A percentile compares a stretch with the other conserved stretches of the same genome.
These are phyloP conservation scores for Fraxinus ornus DNA, from an alignment of 305 asterid species.

Conservation along the genomic window DNA sequence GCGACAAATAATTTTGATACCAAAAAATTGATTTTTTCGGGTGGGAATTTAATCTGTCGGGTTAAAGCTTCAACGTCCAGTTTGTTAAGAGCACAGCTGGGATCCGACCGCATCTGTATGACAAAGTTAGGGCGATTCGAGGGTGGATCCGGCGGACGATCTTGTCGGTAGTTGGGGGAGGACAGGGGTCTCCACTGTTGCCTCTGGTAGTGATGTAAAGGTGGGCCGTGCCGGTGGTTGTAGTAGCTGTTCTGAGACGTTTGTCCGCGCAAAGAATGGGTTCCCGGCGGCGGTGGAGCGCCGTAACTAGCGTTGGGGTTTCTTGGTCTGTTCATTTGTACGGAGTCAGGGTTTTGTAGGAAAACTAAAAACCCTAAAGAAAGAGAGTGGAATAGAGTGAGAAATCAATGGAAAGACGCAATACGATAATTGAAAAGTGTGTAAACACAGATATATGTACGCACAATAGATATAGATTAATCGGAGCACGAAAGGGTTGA, in stretches of 20 bases:
- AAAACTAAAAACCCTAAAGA: slow-evolving; percentile 14
- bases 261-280: slow-evolving; percentile 22
- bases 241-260: background rate
- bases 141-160: slow-evolving; percentile 48
- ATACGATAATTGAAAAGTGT: background rate
- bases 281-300: slow-evolving; percentile 21
- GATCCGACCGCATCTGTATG: slow-evolving; percentile 39
- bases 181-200: slow-evolving; percentile 24
- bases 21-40: slow-evolving; percentile 27
- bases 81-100: background rate
- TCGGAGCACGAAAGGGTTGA: background rate
- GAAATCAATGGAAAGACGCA: background rate
- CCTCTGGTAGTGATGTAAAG: slow-evolving; percentile 27
- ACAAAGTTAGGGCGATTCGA: slow-evolving; percentile 43
- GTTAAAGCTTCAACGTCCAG: slow-evolving; percentile 32
- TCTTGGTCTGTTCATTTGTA: slow-evolving; percentile 22
- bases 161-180: slow-evolving; percentile 30
- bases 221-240: slow-evolving; percentile 6
- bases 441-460: background rate
- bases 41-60: slow-evolving; percentile 34
- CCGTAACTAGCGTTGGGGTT: slow-evolving; percentile 11
- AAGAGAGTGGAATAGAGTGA: background rate
- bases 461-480: background rate
- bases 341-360: slow-evolving; percentile 6
- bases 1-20: slow-evolving; percentile 19